These are phyloP conservation scores for Leishmania lainsoni DNA, from an alignment of 208 protist species.

Conservation along the genomic window DNA sequence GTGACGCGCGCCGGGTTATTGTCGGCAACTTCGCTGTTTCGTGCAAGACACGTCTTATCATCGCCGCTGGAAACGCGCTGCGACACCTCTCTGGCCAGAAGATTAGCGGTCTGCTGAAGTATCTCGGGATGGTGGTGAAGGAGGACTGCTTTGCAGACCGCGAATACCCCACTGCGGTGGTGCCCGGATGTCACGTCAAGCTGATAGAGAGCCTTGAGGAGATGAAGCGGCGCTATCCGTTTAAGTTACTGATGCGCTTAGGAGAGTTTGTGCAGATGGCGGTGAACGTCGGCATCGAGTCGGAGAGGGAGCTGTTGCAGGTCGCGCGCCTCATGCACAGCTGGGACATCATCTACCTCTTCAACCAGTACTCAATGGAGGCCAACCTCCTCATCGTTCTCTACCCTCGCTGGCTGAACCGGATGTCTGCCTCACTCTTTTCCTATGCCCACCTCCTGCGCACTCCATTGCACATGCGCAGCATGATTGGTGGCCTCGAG, in stretches of 20 bases:
- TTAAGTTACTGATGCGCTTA: conserved; percentile 83
- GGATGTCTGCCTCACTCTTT: conserved; percentile 80
- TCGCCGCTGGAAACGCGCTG: conserved; percentile 62
- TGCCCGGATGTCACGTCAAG: conserved; percentile 75
- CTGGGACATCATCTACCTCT: conserved; percentile 87
- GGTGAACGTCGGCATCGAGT: conserved; percentile 67
- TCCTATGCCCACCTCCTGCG: conserved; percentile 86
- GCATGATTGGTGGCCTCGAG: conserved; percentile 84
- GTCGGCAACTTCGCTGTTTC: conserved; percentile 89
- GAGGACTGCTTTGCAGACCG: conserved; percentile 72
- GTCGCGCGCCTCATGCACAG: conserved; percentile 80
- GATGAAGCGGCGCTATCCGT: conserved; percentile 54
- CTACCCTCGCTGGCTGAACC: conserved; percentile 79
- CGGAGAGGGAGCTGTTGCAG: conserved; percentile 75
- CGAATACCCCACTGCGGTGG: conserved; percentile 65
- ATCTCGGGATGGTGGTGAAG: conserved; percentile 62
- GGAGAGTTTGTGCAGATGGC: conserved; percentile 75
- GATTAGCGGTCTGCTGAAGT: conserved; percentile 71
- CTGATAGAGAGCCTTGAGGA: conserved; percentile 62
- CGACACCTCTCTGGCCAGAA: conserved; percentile 62
- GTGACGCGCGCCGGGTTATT: conserved; percentile 41
- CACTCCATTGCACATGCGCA: conserved; percentile 83
- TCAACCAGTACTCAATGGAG: conserved; percentile 64
- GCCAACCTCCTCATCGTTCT: conserved; percentile 78
- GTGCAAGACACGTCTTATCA: conserved; percentile 80